Conservation (phyloP, 2,329 filamentous ascomycete genomes). For the Colletotrichum somersetense region DNA sequence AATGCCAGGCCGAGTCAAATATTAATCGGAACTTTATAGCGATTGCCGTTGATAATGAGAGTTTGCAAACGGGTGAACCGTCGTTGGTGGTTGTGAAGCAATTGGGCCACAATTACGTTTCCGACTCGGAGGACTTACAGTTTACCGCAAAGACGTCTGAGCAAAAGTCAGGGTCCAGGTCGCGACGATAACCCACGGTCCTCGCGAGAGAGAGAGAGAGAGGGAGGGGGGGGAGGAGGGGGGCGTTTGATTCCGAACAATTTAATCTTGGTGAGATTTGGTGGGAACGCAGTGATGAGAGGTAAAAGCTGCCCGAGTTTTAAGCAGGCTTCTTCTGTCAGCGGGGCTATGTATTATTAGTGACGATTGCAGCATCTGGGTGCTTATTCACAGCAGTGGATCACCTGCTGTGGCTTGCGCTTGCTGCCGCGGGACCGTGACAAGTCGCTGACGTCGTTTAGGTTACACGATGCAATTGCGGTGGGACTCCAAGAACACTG, state of each 20-base stretch:
- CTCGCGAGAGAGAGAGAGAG: neutral
- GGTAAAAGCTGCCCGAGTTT: constrained; percentile 5
- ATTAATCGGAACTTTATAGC: neutral
- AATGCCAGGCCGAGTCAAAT: constrained; percentile 19
- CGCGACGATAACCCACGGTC: constrained; percentile 1
- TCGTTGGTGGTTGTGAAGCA: constrained; percentile 9
- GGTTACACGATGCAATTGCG: neutral
- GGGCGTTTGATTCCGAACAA: neutral
- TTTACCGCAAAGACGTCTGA: constrained; percentile 6
- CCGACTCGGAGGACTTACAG: neutral
- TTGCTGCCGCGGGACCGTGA: constrained; percentile 11
- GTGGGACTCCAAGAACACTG: constrained; percentile 8
- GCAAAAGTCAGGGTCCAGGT: constrained; percentile 19
- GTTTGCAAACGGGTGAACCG: constrained; percentile 13
- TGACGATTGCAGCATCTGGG: constrained; percentile 33
- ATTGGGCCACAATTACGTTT: neutral
- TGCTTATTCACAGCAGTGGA: constrained; percentile 37
- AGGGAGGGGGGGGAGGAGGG: no score
- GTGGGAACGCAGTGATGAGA: constrained; percentile 2
- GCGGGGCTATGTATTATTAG: constrained; percentile 22
- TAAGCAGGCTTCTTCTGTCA: constrained; percentile 19
- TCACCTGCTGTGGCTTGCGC: constrained; percentile 18
- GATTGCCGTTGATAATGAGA: neutral
- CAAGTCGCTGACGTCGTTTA: constrained; percentile 34
- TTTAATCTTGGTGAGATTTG: constrained; percentile 9